Evolutionary conservation across 176 grass and related monocot species (phyloP), one percentile per base, ranked within the genome.

Genomic region (Pontederia paniculata): DNA sequence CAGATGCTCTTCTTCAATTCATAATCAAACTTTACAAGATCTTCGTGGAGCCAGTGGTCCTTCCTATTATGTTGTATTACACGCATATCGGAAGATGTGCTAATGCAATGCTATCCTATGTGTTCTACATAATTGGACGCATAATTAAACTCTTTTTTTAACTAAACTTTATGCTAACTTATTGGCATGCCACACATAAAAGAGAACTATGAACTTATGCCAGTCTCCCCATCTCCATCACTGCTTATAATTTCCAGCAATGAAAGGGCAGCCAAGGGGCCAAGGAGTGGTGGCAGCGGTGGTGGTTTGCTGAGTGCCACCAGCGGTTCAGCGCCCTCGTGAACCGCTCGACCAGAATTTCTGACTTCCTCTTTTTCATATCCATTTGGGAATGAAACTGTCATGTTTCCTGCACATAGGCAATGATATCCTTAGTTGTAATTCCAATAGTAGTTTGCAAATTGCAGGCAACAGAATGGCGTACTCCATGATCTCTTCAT

Each of bases 281-380:
- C 88, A 41, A 94, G 62, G 74, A 75, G 73, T 10, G 88, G 88
- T 17, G 88, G 88, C 73, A 83, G 60, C 23, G 67, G 69, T 15
- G 86, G 80, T 17, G 77, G 88, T 10, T 75, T 71, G 72, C 64
- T 59, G 17, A 83, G 83, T 13, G 88, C 79, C 37, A 87, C 76
- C 17, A 78, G 60, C 15, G 76, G 83, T 44, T 79, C 76, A 2
- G 45, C 43, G 3, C 80, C 54, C 64, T 83, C 76, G 31, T 85
- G 63, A 42, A 70, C 77, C 20, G 57, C 1, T n/a, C 57, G 45
- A 16, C 31, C 28, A 20, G 48, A 55, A 21, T 73, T 57, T 51
- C 46, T 22, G 21, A 71, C 12, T 1, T 83, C 56, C 56, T 76
- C 57, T 17, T 72, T 80, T 22, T 74, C 73, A 20, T 69, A 44